phyloP scores from a whole-genome alignment of 768 basidiomycete species.

The Lyophyllum shimeji region DNA sequence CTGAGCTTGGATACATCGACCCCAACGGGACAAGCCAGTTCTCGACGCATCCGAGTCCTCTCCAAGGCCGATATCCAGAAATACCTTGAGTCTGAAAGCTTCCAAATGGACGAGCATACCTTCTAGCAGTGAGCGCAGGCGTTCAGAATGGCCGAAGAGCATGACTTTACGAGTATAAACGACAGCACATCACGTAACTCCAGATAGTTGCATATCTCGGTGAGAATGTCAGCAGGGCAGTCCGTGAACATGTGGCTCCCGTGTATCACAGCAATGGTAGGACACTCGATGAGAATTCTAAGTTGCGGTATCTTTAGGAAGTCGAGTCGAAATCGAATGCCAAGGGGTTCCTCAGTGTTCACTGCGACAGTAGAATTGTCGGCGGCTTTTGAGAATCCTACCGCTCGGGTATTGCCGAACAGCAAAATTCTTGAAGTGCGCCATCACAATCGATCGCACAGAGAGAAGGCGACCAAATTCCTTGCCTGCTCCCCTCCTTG shows the following conservation, averaged over 20 bases:
- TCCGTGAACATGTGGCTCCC: not conserved
- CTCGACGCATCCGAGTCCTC: not conserved
- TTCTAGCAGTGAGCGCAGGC: not conserved
- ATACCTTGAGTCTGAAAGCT: constrained; percentile 6
- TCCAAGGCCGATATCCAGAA: constrained; percentile 15
- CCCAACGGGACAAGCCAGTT: constrained; percentile 11
- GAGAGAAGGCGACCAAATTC: too few species aligned
- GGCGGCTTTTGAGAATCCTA: too few species aligned
- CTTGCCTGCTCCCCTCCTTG: too few species aligned
- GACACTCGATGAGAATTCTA: too few species aligned
- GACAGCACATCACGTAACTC: constrained; percentile 12
- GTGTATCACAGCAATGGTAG: too few species aligned
- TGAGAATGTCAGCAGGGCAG: constrained; percentile 9
- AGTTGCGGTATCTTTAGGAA: too few species aligned
- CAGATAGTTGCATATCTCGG: constrained; percentile 6
- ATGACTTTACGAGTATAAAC: constrained; percentile 7
- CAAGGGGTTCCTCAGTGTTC: too few species aligned
- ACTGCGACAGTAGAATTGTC: too few species aligned
- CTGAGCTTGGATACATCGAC: constrained; percentile 6
- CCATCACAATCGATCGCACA: too few species aligned
- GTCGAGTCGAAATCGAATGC: too few species aligned
- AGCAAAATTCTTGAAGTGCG: too few species aligned
- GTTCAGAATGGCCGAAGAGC: not conserved
- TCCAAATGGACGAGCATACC: constrained; percentile 14
- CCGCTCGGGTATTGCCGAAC: too few species aligned